Percentiles rank a stretch among this genome's conserved stretches.
phyloP scores from a whole-genome alignment of 768 basidiomycete genomes.

The Pleurotus salmoneostramineus region DNA sequence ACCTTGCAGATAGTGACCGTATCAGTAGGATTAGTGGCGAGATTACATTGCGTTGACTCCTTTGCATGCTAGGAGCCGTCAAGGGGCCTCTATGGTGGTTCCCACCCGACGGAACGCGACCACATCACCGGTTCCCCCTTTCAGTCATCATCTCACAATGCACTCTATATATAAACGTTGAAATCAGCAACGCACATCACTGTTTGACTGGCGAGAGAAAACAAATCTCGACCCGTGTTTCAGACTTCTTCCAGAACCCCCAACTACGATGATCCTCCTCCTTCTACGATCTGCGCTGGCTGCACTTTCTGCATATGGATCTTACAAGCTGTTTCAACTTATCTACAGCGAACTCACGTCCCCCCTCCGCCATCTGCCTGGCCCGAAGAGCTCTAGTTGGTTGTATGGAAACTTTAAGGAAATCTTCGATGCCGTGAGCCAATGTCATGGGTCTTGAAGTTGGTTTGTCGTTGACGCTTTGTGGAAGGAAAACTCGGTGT shows the following conservation, averaged over 20 bases:
- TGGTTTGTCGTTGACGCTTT: not conserved
- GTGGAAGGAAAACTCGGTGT: slow-evolving; percentile 28
- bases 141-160: too few relatives aligned
- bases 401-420: slow-evolving; percentile 5
- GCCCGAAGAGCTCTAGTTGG: slow-evolving; percentile 1
- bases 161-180: too few relatives aligned
- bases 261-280: not conserved
- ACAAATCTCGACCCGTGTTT: not conserved
- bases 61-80: too few relatives aligned
- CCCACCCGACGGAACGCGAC: too few relatives aligned
- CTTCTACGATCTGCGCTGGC: not conserved
- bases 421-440: slow-evolving; percentile 36
- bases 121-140: too few relatives aligned
- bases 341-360: not conserved
- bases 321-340: not conserved
- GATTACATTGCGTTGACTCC: too few relatives aligned
- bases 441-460: not conserved
- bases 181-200: too few relatives aligned
- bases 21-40: too few relatives aligned
- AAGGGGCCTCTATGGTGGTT: too few relatives aligned
- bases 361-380: not conserved
- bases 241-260: not conserved
- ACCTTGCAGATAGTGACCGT: too few relatives aligned
- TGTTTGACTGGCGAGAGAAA: too few relatives aligned
- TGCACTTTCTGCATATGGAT: not conserved